Base-by-base conservation (phyloP, 164 flowering plant genomes). In the Taxillus chinensis region DNA sequence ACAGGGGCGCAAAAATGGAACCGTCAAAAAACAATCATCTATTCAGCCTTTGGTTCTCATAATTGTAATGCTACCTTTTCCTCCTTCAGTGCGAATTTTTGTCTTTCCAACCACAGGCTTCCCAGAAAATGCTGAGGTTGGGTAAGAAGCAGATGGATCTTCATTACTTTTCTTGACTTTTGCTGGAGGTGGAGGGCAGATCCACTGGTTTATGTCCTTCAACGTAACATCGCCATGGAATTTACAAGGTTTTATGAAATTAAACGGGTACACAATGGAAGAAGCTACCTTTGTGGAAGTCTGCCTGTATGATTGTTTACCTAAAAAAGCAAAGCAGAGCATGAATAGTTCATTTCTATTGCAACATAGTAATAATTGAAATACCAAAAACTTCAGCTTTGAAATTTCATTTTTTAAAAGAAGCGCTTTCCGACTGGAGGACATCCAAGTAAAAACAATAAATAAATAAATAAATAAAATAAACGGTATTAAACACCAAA, bases 61-160 rank as follows among this genome's bases (percentile, higher is more conserved):
- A 64, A 89, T 89, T 42, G 95, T 92, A 63, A 89, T 92, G 82
- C 98, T 92, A 8, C 98, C 98, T 71, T 81, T 89, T 55, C 98
- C 98, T 45, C 96, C 98, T 78, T 89, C 92, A 9, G 96, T 92
- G 63, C 75, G 93, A 60, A 92, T 90, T 71, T 85, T 92, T 7
- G 91, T 92, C 76, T 86, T 89, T 8, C 83, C 93, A 65, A 92
- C 93, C 8, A 92, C 96, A 42, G 93, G 98, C 75, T 92, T 92
- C 63, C 98, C 96, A 10, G 96, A 86, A 66, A 92, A 90, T 8
- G 96, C 96, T 16, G 98, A 88, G 58, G 82, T 93, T 9, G 89
- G 96, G 68, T 75, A 83, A 55, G 78, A 43, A 69, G 70, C 67
- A n/a, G 74, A 38, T 41, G 77, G 67, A 9, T 84, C 85, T 49